Evolutionary conservation across 2,329 filamentous ascomycete genomes (phyloP), one percentile per base, ranked within the genome.

Genomic region (Aspergillus quadrilineatus): DNA sequence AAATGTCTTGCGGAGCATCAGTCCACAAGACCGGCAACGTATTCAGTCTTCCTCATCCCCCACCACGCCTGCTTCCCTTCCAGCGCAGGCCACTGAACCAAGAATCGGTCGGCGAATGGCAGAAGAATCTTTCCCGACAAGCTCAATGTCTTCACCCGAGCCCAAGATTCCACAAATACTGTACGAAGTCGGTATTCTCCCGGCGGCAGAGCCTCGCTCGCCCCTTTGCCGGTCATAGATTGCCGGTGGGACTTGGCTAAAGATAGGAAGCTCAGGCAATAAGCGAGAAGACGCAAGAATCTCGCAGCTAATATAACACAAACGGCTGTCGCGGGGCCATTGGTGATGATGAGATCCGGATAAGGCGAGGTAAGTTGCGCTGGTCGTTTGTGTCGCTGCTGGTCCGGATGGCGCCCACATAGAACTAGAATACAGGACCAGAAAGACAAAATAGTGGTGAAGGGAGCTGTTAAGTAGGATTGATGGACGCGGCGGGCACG

Each of bases 131-230:
- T 87, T 0, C 93, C 94, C 37, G 90, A 96, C 57, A 97, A 73
- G 75, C 93, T 97, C 62, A 97, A 75, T 10, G 84, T 87, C 62
- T 82, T 87, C 14, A 96, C 89, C 14, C 94, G 83, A 2, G 94
- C 93, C 88, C 92, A 97, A 17, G 89, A 94, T 79, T 99, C 94
- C 29, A 97, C 84, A 71, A 94, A 99, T 12, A 97, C 79, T 8
- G 89, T 87, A 60, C 85, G 84, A 77, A 93, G 87, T 61, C 82
- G 82, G 80, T 80, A 28, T 49, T 57, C 28, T 42, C 43, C 54
- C 77, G 75, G 5, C 79, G 8, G 52, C 64, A 41, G 5, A 73
- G 48, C 56, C 30, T 32, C 43, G 45, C 49, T 46, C 52, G 54
- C 28, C 32, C 37, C 58, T 50, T 6, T 53, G 29, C 17, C 37